A percentile compares a stretch with the other conserved stretches of the same genome.
phyloP scores from a whole-genome alignment of 2,329 filamentous ascomycete genomes.

The Ceratocystis alfenasii region DNA sequence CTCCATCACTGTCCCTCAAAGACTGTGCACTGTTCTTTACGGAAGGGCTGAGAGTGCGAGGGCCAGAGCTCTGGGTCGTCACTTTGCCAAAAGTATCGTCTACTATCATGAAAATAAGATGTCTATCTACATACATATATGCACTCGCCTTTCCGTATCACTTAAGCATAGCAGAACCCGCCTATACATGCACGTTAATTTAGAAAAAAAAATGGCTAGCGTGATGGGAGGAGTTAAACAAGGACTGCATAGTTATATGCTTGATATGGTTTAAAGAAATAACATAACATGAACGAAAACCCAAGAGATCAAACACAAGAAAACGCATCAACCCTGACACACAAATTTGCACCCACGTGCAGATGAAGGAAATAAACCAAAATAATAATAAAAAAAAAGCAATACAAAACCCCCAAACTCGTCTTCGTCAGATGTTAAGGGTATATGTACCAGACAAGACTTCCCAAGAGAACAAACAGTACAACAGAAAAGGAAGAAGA shows the following conservation, averaged over 20 bases:
- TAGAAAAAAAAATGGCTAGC: neutral
- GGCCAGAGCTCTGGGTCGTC: neutral
- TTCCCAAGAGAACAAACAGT: slow-evolving; percentile 10
- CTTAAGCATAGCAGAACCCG: no score
- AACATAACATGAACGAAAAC: neutral
- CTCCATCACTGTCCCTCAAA: neutral
- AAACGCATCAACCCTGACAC: neutral
- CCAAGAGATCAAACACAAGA: neutral
- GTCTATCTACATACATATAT: neutral
- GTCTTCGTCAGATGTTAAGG: slow-evolving; percentile 3
- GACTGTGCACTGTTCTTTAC: neutral
- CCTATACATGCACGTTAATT: no score
- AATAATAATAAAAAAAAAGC: neutral
- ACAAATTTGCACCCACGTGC: neutral
- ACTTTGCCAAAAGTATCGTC: neutral
- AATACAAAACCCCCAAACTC: slow-evolving; percentile 1
- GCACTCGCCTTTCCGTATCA: neutral
- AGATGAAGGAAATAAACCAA: neutral
- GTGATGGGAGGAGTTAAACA: neutral
- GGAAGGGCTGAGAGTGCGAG: neutral
- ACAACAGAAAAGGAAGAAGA: neutral
- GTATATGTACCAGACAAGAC: slow-evolving; percentile 11
- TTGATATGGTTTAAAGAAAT: neutral
- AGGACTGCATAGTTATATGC: neutral
- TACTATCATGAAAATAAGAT: slow-evolving; percentile 1